These are phyloP conservation scores for Citrus trifoliata DNA, from an alignment of 345 rosid genomes.

Conservation along the genomic window DNA sequence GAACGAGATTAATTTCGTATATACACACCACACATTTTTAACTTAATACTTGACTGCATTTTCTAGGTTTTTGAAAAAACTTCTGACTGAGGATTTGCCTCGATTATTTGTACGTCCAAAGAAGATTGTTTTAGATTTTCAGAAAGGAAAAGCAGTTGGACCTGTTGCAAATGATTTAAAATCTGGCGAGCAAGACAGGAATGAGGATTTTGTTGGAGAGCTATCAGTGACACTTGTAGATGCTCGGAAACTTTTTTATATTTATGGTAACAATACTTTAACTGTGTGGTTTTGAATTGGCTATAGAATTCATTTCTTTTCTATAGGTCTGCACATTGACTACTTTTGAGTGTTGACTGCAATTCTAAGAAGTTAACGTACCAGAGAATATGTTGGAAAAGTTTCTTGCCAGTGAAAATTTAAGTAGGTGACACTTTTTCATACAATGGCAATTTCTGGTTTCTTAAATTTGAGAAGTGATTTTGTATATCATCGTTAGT, in stretches of 20 bases:
- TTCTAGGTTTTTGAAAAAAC: slow-evolving; percentile 85
- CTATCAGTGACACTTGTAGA: slow-evolving; percentile 93
- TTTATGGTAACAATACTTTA: slow-evolving; percentile 50
- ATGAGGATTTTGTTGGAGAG: slow-evolving; percentile 90
- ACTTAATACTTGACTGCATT: slow-evolving; percentile 8
- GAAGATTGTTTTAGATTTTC: slow-evolving; percentile 97
- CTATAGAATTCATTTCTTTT: not conserved
- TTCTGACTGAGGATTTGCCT: slow-evolving; percentile 94
- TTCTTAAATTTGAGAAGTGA: not conserved
- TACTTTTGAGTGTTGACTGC: not conserved
- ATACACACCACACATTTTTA: not conserved
- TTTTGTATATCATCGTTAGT: not conserved
- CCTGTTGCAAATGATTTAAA: slow-evolving; percentile 63
- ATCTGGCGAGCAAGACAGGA: slow-evolving; percentile 89
- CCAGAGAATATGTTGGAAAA: not conserved
- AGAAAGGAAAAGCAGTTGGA: slow-evolving; percentile 91
- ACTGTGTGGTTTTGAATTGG: not conserved
- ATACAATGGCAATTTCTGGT: not conserved
- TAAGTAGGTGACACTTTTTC: not conserved
- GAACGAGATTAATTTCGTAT: not conserved
- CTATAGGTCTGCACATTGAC: not conserved
- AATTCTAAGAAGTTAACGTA: not conserved
- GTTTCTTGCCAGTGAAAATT: not conserved
- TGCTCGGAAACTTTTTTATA: slow-evolving; percentile 80
- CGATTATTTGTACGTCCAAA: slow-evolving; percentile 91